These are phyloP conservation scores for Cryptococcus sp. DNA, from an alignment of 1,284 basidiomycete species.

Conservation along the genomic window DNA sequence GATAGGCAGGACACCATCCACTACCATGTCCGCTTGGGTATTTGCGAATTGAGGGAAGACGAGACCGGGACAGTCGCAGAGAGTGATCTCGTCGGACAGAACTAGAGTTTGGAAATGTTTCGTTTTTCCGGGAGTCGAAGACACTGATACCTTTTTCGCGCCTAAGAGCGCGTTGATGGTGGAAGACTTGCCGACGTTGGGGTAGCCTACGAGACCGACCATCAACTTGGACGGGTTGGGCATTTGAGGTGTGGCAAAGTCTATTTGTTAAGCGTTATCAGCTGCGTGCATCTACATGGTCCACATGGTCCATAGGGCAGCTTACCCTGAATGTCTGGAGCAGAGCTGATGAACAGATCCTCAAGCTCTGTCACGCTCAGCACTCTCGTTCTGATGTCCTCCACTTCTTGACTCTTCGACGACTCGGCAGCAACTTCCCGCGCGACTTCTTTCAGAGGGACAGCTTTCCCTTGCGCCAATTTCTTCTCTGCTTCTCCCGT, in stretches of 20 bases:
- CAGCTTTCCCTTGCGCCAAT: slow-evolving; percentile 45
- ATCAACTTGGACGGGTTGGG: slow-evolving; percentile 70
- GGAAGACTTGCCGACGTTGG: slow-evolving; percentile 63
- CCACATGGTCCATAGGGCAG: slow-evolving; percentile 7
- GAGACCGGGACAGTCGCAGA: slow-evolving; percentile 99
- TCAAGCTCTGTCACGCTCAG: slow-evolving; percentile 88
- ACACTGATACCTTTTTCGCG: slow-evolving; percentile 93
- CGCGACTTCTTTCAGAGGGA: slow-evolving; percentile 51
- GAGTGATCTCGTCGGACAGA: slow-evolving; percentile 77
- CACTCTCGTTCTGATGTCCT: slow-evolving; percentile 73
- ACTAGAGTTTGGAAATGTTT: slow-evolving; percentile 99
- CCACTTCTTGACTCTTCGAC: slow-evolving; percentile 32
- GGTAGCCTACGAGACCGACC: slow-evolving; percentile 64
- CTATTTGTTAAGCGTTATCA: slow-evolving; percentile 37
- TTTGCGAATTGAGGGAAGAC: slow-evolving; percentile 98
- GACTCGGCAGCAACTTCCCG: slow-evolving; percentile 30
- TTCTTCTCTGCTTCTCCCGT: slow-evolving; percentile 26
- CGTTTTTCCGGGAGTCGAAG: slow-evolving; percentile 96
- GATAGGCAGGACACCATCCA: slow-evolving; percentile 95
- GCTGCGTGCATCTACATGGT: neutral
- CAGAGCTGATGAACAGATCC: slow-evolving; percentile 72
- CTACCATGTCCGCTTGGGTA: slow-evolving; percentile 91
- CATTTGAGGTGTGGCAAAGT: slow-evolving; percentile 66
- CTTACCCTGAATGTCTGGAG: slow-evolving; percentile 74
- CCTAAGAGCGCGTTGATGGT: slow-evolving; percentile 63